Base-by-base conservation (phyloP, 208 protist genomes). In the Wallacemonas sp. region DNA sequence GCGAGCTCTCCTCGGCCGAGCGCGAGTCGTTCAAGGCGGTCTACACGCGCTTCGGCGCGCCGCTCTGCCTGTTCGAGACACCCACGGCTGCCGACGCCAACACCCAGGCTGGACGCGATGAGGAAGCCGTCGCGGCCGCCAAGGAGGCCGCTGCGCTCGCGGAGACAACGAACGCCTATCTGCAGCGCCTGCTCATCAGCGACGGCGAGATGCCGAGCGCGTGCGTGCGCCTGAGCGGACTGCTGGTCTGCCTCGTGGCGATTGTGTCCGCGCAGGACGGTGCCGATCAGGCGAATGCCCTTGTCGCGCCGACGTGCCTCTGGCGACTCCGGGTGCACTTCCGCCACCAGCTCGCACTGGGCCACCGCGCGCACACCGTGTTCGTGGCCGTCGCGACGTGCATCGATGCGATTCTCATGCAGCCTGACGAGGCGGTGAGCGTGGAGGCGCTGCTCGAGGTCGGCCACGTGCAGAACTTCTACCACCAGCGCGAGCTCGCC, bases 151-250 rank as follows among this genome's bases (percentile, higher is more conserved):
- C 14, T 31, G 57, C 48, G 16, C 32, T 62, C 11, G 70, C 66
- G 0, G 62, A 71, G 18, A 54, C 65, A 7, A 61, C 68, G 8
- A 84, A 86, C 50, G 41, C 72, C 8, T 93, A 80, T 57, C 68
- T 91, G 29, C 91, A 87, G 65, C 83, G 91, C 1, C 72, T 96
- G 32, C 67, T 97, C n/a, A 79, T 87, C 31, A 84, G 82, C 31
- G 91, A 96, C 52, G 93, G 93, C 2, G 93, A 97, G 75, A 84
- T 93, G 76, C 65, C 81, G 1, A 78, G 79, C n/a, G 62, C 83
- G 23, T 88, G 78, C 59, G 67, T 93, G 26, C 77, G 81, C 3
- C 69, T 93, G 48, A 72, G 77, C 41, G 86, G 75, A 0, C 65
- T 97, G 14, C 77, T 97, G 33, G 70, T 96, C 8, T 78, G 72